Evolutionary conservation across 192 early-diverging fungal genomes (phyloP), one percentile per base, ranked within the genome.

Genomic region (Coemansia sp.): DNA sequence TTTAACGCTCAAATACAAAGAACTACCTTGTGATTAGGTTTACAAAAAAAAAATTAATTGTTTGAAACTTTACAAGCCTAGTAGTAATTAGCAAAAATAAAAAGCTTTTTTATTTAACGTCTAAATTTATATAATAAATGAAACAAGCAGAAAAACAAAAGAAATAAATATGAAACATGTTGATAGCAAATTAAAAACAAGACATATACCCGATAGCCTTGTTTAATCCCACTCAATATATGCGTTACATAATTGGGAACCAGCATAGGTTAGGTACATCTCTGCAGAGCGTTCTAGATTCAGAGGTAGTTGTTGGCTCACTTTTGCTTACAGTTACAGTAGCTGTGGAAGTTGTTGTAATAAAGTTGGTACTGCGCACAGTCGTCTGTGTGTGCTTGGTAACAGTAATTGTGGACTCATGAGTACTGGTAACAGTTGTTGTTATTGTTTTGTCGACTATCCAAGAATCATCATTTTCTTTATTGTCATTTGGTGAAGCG

Each of bases 31-130:
- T 25, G 22, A 25, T 25, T 25, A 25, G 22, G 22, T 54, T 54
- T 54, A 54, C 11, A 54, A 54, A 54, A 25, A 54, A 54, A 54
- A 25, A 51, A 51, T 17, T 17, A 51, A 51, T 51, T 51, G 11
- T 16, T 16, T 25, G 22, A 25, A 25, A 25, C 22, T 25, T 25
- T 25, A 25, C 22, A 25, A 25, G 22, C 22, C 22, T 25, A 25
- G 22, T 25, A 25, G 22, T 25, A 51, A 51, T 51, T 11, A 30
- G 11, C 22, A 25, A 25, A 25, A 25, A 25, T 25, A 25, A 25
- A 25, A 25, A 25, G 22, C 22, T 25, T 25, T 0, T 25, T 25
- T 25, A 25, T 25, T 25, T 25, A 25, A 25, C 22, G 22, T 25
- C 22, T 25, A 25, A 25, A 25, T 25, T 25, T 25, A 1, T 25